Conservation (phyloP, 495 filamentous ascomycete genomes). For the Penicillium samsonianum region DNA sequence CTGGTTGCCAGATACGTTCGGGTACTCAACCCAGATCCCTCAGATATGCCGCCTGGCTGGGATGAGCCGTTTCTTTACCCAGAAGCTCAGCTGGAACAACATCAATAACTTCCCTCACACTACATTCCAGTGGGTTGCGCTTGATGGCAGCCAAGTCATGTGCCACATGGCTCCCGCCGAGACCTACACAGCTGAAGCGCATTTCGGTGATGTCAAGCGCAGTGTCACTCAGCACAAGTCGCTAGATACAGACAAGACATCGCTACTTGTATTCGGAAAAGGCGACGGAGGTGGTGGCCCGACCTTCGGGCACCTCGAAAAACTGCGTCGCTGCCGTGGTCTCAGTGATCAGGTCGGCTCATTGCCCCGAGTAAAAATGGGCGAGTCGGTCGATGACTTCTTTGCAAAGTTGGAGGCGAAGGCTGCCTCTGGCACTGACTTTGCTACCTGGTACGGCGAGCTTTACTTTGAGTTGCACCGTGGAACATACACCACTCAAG, state of each 20-base stretch:
- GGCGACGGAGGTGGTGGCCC: slow-evolving; percentile 95
- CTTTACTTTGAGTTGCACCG: slow-evolving; percentile 97
- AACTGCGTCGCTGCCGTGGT: slow-evolving; percentile 90
- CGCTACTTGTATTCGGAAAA: slow-evolving; percentile 90
- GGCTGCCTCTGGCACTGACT: slow-evolving; percentile 66
- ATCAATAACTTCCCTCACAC: slow-evolving; percentile 99
- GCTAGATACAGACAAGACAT: slow-evolving; percentile 84
- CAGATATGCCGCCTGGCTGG: slow-evolving; percentile 89
- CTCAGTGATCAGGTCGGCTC: slow-evolving; percentile 84
- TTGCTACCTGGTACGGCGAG: slow-evolving; percentile 97
- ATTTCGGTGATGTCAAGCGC: slow-evolving; percentile 93
- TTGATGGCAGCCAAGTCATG: slow-evolving; percentile 93
- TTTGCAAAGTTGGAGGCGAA: slow-evolving; percentile 80
- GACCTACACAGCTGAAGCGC: slow-evolving; percentile 90
- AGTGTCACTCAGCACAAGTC: slow-evolving; percentile 94
- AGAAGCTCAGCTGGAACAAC: slow-evolving; percentile 96
- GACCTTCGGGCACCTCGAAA: slow-evolving; percentile 91
- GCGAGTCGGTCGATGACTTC: slow-evolving; percentile 93
- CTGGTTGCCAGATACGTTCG: slow-evolving; percentile 98
- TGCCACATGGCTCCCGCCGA: slow-evolving; percentile 96
- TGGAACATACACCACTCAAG: slow-evolving; percentile 95
- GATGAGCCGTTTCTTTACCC: slow-evolving; percentile 95
- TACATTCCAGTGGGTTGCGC: slow-evolving; percentile 95
- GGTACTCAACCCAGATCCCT: slow-evolving; percentile 91
- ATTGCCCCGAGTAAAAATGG: slow-evolving; percentile 85